Evolutionary conservation across 176 grass and related monocot genomes (phyloP), one percentile per base, ranked within the genome.

Genomic region (Echinochloa phyllopogon): DNA sequence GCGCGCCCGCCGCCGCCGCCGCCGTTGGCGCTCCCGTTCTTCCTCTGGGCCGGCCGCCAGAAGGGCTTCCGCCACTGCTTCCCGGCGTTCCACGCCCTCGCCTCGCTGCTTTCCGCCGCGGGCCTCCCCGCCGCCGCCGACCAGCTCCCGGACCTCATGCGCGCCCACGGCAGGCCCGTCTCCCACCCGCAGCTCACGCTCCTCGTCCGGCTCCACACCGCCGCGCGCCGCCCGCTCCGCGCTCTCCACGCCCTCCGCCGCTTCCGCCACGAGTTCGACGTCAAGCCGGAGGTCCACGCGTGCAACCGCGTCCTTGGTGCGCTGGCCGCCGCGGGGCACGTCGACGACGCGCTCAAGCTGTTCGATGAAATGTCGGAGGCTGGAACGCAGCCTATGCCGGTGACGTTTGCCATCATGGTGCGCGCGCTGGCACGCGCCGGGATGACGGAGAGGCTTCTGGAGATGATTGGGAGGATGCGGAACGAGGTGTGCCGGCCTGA

Each of bases 131-230:
- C 69, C 4, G 90, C 87, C 41, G 93, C 81, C 18, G 85, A 99
- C 81, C 93, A 99, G 84, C 42, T 96, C 47, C 96, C 96, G 0
- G 89, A 99, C 67, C 90, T 96, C 89, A 94, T 99, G 91, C 89
- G 58, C 40, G 72, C 85, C 64, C 93, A 95, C 20, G 89, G 91
- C 8, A 94, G 91, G 59, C 81, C 87, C 23, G 80, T 90, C 66
- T 90, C 96, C 3, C 83, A 89, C 51, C 88, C 92, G 53, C 89
- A 96, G 80, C 89, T 96, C 55, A 85, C 87, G 51, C 86, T 99
- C 86, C 93, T 96, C 37, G 83, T 96, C 4, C 79, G 92, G 6
- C 81, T 98, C 58, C 96, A 98, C 87, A 83, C 89, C 4, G 85
- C 91, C 21, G 83, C 93, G 1, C 80, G 87, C 3, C 91, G 89